These are phyloP conservation scores for Sugiyamaella pinicola DNA, from an alignment of 1,139 yeast species.

Conservation along the genomic window DNA sequence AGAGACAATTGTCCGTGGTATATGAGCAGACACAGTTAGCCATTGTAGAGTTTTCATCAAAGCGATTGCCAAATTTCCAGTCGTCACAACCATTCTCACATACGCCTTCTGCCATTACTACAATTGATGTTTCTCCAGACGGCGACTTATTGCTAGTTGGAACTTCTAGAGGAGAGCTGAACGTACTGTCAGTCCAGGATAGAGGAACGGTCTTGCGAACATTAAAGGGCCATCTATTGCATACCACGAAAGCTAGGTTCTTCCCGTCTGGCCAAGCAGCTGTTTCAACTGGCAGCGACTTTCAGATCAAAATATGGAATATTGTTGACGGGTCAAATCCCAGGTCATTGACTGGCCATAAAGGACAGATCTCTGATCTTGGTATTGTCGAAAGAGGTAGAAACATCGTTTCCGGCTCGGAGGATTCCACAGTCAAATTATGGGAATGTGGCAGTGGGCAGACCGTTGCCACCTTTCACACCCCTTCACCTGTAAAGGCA, in stretches of 20 bases:
- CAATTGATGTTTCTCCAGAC: conserved; percentile 43
- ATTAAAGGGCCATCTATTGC: conserved; percentile 49
- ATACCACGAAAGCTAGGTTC: conserved; percentile 47
- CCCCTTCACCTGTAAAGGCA: conserved; percentile 23
- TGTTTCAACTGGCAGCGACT: conserved; percentile 58
- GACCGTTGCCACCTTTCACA: conserved; percentile 46
- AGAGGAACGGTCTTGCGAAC: conserved; percentile 27
- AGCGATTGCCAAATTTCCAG: conserved; percentile 7
- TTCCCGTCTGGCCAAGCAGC: conserved; percentile 66
- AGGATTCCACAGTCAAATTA: conserved; percentile 56
- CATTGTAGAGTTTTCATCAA: conserved; percentile 16
- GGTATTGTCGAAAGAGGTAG: conserved; percentile 61
- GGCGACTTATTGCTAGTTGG: conserved; percentile 47
- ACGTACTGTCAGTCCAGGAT: conserved; percentile 22
- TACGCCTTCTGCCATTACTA: conserved; percentile 30
- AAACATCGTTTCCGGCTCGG: conserved; percentile 51
- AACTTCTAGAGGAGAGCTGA: conserved; percentile 48
- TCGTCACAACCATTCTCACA: conserved; percentile 7
- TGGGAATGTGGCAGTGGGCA: conserved; percentile 71
- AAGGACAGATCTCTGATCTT: conserved; percentile 49
- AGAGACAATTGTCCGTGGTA: conserved; percentile 5
- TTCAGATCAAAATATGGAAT: conserved; percentile 61
- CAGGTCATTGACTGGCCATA: conserved; percentile 54
- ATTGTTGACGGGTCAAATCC: conserved; percentile 51
- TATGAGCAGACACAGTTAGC: not conserved